Conservation (phyloP, 2,329 filamentous ascomycete species). For the Ilyonectria robusta region DNA sequence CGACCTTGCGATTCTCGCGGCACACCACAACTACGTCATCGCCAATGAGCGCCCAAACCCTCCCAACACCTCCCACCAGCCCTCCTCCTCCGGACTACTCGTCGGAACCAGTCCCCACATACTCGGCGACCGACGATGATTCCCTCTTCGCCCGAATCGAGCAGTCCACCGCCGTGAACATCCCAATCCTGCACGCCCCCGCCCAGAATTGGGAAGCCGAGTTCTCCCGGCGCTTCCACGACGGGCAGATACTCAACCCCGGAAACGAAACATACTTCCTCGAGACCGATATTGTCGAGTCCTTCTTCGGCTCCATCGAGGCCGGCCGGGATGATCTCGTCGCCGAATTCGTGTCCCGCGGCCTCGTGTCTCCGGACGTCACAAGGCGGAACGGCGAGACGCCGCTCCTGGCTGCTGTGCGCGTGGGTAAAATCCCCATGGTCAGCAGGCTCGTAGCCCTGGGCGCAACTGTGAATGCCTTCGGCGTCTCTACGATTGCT, state of each 20-base stretch:
- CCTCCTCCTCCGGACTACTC: not conserved
- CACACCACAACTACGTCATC: not conserved
- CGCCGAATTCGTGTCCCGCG: slow-evolving; percentile 48
- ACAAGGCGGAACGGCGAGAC: slow-evolving; percentile 48
- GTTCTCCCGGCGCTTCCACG: not conserved
- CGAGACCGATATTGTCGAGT: slow-evolving; percentile 46
- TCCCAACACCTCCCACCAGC: slow-evolving; percentile 19
- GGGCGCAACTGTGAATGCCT: slow-evolving; percentile 53
- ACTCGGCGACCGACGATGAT: slow-evolving; percentile 37
- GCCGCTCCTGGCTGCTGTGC: slow-evolving; percentile 55
- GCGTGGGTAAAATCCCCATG: slow-evolving; percentile 48
- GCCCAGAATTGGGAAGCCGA: not conserved
- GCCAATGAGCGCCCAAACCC: slow-evolving; percentile 9
- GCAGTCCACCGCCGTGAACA: slow-evolving; percentile 29
- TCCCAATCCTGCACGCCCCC: slow-evolving; percentile 41
- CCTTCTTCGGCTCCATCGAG: slow-evolving; percentile 50
- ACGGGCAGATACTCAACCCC: slow-evolving; percentile 1
- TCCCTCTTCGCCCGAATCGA: slow-evolving; percentile 41
- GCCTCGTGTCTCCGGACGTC: slow-evolving; percentile 57
- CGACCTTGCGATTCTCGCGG: no score
- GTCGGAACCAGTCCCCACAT: slow-evolving; percentile 33
- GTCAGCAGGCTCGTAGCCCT: slow-evolving; percentile 53
- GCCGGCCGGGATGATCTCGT: slow-evolving; percentile 48
- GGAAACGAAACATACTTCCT: slow-evolving; percentile 32
- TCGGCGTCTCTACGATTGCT: slow-evolving; percentile 30